These are phyloP conservation scores for Camellia granthamiana DNA, from an alignment of 148 eudicot genomes.

Conservation along the genomic window DNA sequence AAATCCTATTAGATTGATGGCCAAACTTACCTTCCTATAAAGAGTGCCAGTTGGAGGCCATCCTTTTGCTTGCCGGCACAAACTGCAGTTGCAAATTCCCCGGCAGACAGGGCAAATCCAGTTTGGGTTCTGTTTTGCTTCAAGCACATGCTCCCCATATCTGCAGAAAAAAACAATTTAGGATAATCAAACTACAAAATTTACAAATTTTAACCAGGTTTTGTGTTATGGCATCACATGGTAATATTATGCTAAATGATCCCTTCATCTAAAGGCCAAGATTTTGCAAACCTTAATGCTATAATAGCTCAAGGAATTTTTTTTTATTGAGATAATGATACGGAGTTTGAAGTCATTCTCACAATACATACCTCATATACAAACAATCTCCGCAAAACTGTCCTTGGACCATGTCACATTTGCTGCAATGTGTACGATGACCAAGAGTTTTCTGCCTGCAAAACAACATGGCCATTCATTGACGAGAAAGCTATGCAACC, in stretches of 20 bases:
- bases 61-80: conserved; percentile 88
- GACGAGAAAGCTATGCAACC: background rate
- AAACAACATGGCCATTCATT: conserved; percentile 9
- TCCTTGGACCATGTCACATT: conserved; percentile 75
- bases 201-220: too few species aligned
- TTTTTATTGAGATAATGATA: background rate
- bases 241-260: too few species aligned
- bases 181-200: too few species aligned
- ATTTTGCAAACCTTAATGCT: background rate
- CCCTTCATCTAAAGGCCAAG: too few species aligned
- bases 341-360: background rate
- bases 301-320: background rate
- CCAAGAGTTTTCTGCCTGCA: conserved; percentile 98
- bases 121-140: conserved; percentile 72
- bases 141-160: conserved; percentile 89
- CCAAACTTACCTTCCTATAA: conserved; percentile 53
- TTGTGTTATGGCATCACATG: too few species aligned
- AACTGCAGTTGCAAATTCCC: conserved; percentile 96
- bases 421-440: conserved; percentile 74
- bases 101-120: conserved; percentile 95
- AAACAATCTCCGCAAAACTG: conserved; percentile 99
- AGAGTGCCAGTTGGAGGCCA: conserved; percentile 80
- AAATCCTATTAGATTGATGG: background rate
- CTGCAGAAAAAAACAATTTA: conserved; percentile 30
- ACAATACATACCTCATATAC: conserved; percentile 58